phyloP scores from a whole-genome alignment of 176 grass and related monocot species.

The Oryza meyeriana region DNA sequence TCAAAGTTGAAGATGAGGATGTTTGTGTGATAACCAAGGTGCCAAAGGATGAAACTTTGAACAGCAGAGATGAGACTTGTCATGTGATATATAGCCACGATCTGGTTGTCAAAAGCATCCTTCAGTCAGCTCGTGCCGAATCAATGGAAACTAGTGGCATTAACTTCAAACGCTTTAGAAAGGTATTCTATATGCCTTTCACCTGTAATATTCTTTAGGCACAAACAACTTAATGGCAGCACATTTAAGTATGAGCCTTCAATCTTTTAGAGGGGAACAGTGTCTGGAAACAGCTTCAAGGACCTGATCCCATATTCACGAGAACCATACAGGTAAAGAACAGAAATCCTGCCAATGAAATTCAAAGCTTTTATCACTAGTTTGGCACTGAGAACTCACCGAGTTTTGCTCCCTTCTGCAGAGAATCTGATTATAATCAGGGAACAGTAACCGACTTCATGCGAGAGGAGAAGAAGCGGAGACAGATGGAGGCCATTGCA shows the following conservation, averaged over 20 bases:
- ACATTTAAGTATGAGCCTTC: background rate
- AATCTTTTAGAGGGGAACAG: slow-evolving; percentile 60
- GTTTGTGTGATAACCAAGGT: slow-evolving; percentile 45
- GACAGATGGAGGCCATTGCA: slow-evolving; percentile 82
- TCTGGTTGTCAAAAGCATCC: slow-evolving; percentile 54
- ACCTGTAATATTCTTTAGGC: slow-evolving; percentile 6
- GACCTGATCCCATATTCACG: slow-evolving; percentile 73
- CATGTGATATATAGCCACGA: slow-evolving; percentile 77
- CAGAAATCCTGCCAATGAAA: background rate
- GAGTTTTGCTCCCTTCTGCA: slow-evolving; percentile 29
- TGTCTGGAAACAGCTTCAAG: slow-evolving; percentile 88
- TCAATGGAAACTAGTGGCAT: slow-evolving; percentile 36
- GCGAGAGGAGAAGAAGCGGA: slow-evolving; percentile 73
- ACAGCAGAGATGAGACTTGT: slow-evolving; percentile 62
- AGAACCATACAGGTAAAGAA: slow-evolving; percentile 80
- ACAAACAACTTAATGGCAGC: slow-evolving; percentile 19
- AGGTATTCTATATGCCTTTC: slow-evolving; percentile 42
- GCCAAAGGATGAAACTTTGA: slow-evolving; percentile 54
- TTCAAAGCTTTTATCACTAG: background rate
- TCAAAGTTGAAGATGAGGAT: slow-evolving; percentile 37
- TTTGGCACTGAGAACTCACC: background rate
- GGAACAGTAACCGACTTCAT: slow-evolving; percentile 50
- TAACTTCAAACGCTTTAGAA: slow-evolving; percentile 95
- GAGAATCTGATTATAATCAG: slow-evolving; percentile 57
- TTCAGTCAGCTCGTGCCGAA: slow-evolving; percentile 17